These are phyloP conservation scores for Nigrospora osmanthi DNA, from an alignment of 2,329 filamentous ascomycete genomes.

Conservation along the genomic window DNA sequence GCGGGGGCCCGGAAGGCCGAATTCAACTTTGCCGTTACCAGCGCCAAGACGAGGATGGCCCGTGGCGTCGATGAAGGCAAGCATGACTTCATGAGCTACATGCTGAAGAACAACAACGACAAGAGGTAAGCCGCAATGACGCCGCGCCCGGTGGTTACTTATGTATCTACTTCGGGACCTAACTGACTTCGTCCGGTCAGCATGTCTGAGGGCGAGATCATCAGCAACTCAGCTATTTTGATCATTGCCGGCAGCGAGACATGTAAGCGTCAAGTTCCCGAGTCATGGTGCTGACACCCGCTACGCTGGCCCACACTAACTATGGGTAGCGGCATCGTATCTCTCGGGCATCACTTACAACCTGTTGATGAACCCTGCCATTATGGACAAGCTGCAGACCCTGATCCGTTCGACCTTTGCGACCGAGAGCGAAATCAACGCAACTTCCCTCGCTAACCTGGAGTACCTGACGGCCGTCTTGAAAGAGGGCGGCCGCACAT, in stretches of 20 bases:
- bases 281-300: too few relatives aligned
- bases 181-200: background rate
- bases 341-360: constrained; percentile 30
- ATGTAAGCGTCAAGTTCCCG: constrained; percentile 27
- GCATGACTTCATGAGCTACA: constrained; percentile 1
- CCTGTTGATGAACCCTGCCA: constrained; percentile 27
- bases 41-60: background rate
- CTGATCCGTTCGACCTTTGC: constrained; percentile 31
- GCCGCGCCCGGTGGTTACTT: too few relatives aligned
- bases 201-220: constrained; percentile 7
- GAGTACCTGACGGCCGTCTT: constrained; percentile 32
- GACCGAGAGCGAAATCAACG: constrained; percentile 28
- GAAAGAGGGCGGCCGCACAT: constrained; percentile 32
- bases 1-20: background rate
- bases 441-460: constrained; percentile 20
- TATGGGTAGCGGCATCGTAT: background rate
- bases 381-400: constrained; percentile 20
- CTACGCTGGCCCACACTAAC: background rate
- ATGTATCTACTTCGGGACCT: too few relatives aligned
- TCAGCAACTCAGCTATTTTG: constrained; percentile 16
- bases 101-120: background rate
- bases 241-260: constrained; percentile 43
- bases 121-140: background rate
- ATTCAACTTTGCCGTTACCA: background rate
- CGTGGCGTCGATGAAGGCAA: background rate